Evolutionary conservation across 306 rosid species (phyloP).

Genomic region (Albizia julibrissin): DNA sequence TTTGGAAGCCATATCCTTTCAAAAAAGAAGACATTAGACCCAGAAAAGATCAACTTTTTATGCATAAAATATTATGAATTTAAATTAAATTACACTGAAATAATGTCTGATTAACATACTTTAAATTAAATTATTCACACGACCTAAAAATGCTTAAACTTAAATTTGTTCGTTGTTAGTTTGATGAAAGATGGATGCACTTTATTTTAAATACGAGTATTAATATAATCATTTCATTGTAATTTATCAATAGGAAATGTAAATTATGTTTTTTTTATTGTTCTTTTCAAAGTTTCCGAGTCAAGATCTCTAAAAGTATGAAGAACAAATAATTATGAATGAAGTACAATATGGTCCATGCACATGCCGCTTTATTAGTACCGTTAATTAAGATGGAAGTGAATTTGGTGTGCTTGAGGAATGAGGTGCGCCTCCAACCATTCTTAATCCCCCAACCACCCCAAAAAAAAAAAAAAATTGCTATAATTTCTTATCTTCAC

Average conservation of each 20-base stretch:
- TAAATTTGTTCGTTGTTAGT: not conserved
- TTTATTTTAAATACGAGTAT: not conserved
- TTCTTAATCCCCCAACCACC: not conserved
- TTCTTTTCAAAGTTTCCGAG: not conserved
- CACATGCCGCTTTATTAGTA: not conserved
- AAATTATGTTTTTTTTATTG: not conserved
- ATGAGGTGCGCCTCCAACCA: not conserved
- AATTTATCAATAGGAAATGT: not conserved
- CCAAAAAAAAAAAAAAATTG: no score
- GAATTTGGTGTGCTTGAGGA: not conserved
- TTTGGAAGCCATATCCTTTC: slow-evolving; percentile 29
- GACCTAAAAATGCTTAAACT: not conserved
- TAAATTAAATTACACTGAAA: not conserved
- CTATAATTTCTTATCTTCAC: not conserved
- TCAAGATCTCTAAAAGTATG: not conserved
- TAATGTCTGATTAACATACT: not conserved
- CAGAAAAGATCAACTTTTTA: not conserved
- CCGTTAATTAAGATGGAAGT: not conserved
- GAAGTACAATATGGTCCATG: not conserved
- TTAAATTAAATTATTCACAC: not conserved
- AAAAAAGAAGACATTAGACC: slow-evolving; percentile 7
- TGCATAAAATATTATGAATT: not conserved
- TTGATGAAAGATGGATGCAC: not conserved
- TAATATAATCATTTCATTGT: not conserved
- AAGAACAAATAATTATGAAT: not conserved